Evolutionary conservation across 257 asterid genomes (phyloP), one percentile per base, ranked within the genome.

Genomic region (Solanum lycopersicoides): DNA sequence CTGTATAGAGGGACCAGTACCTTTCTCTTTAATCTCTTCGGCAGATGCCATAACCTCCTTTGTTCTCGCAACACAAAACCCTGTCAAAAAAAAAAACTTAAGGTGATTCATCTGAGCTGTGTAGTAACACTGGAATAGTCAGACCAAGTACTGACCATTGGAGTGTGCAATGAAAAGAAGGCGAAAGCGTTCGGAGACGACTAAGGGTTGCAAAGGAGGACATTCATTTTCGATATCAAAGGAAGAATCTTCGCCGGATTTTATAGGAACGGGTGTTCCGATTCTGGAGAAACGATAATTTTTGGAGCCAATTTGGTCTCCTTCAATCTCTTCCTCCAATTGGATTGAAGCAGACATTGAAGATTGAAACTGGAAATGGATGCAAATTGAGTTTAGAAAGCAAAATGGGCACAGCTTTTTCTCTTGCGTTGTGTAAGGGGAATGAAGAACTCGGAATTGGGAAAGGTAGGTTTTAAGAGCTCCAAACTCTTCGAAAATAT

Each of bases 41-140:
- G 98, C 99, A 11, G 96, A 84, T 50, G 74, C 87, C 91, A 93
- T 93, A 72, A 96, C 94, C 80, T 95, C 97, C 92, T 91, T 90
- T 11, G 98, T 97, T 93, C 93, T 92, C 77, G 93, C 94, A 88
- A 93, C 99, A 93, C 90, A 97, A 92, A 97, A 95, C 91, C 99
- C 99, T 96, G 88, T 91, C 30, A 28, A 28, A 88, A 88, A 86
- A 79, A 89, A 39, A 47, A 85, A 16, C 9, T 3, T 60, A 21
- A 77, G 39, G 83, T 2, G 7, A 77, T 44, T 77, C 60, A 42
- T 77, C 83, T 44, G 13, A 8, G n/a, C 6, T 53, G 3, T 53
- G 60, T 16, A 53, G 60, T 53, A 47, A 44, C 60, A 16, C 9
- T 6, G 21, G 23, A 76, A 20, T 18, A 32, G 28, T 35, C 16